These are phyloP conservation scores for Sarocladium oryzae DNA, from an alignment of 2,329 filamentous ascomycete genomes.

Conservation along the genomic window DNA sequence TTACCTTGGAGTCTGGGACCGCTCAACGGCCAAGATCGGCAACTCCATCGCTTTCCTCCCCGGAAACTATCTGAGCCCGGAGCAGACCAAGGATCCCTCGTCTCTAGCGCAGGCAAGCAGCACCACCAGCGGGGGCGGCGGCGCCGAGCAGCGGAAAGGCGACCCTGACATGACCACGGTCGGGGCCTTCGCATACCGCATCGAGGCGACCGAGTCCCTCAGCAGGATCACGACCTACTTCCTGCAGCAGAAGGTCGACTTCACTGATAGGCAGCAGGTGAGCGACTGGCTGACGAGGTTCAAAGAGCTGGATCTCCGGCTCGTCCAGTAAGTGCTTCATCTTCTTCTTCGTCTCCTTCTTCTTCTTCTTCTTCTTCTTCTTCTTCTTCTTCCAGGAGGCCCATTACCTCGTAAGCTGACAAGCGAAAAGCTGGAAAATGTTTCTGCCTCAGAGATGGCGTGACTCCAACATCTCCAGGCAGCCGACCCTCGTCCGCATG, in stretches of 20 bases:
- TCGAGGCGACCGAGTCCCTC: constrained; percentile 40
- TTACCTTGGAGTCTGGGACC: constrained; percentile 39
- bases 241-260: constrained; percentile 35
- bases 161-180: constrained; percentile 28
- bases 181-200: constrained; percentile 39
- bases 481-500: constrained; percentile 24
- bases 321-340: constrained; percentile 29
- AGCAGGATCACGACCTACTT: constrained; percentile 39
- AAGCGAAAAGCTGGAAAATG: constrained; percentile 31
- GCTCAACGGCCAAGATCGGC: constrained; percentile 30
- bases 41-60: constrained; percentile 32
- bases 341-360: neutral
- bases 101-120: constrained; percentile 10
- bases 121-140: neutral
- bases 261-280: constrained; percentile 31
- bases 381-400: too few relatives aligned
- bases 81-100: constrained; percentile 13
- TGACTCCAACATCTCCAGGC: constrained; percentile 23
- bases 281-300: constrained; percentile 38
- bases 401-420: too few relatives aligned
- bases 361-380: neutral
- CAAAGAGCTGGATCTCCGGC: constrained; percentile 39
- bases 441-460: constrained; percentile 36
- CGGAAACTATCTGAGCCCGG: constrained; percentile 22
- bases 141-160: constrained; percentile 1